These are phyloP conservation scores for Dryadomyces quercus-mongolicae DNA, from an alignment of 2,329 filamentous ascomycete genomes.

Conservation along the genomic window DNA sequence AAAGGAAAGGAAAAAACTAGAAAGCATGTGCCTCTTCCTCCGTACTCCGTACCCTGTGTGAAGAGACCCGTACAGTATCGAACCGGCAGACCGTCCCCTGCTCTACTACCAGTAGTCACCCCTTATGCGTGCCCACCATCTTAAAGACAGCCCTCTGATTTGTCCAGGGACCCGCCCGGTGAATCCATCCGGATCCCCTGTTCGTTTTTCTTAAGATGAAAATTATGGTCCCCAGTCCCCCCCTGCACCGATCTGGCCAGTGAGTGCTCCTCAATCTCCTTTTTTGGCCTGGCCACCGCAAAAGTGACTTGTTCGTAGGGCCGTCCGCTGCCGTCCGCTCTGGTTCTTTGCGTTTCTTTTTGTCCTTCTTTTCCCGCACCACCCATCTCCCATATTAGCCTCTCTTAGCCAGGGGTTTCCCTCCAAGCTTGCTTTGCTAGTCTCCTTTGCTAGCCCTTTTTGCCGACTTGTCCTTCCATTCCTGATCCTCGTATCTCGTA, in stretches of 20 bases:
- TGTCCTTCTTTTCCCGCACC: background rate
- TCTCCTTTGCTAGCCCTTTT: background rate
- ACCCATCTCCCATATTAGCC: background rate
- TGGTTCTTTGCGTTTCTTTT: background rate
- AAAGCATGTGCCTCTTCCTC: background rate
- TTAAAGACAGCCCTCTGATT: background rate
- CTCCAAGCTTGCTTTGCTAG: constrained; percentile 7
- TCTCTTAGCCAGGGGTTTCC: background rate
- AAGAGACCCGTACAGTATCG: no score
- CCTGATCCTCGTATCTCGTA: no score
- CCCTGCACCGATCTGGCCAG: constrained; percentile 9
- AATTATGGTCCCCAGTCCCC: background rate
- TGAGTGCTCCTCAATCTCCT: constrained; percentile 11
- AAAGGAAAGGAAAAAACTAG: background rate
- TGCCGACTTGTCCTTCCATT: no score
- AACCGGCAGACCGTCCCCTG: background rate
- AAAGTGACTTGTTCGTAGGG: background rate
- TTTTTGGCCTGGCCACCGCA: constrained; percentile 1
- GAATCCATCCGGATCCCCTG: background rate
- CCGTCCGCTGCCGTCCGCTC: background rate
- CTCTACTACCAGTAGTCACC: background rate
- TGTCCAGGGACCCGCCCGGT: background rate
- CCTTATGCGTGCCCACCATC: background rate
- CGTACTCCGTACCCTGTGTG: background rate
- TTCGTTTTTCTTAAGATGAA: background rate